These are phyloP conservation scores for Phytophthora parvispora DNA, from an alignment of 352 stramenopile species.

Conservation along the genomic window DNA sequence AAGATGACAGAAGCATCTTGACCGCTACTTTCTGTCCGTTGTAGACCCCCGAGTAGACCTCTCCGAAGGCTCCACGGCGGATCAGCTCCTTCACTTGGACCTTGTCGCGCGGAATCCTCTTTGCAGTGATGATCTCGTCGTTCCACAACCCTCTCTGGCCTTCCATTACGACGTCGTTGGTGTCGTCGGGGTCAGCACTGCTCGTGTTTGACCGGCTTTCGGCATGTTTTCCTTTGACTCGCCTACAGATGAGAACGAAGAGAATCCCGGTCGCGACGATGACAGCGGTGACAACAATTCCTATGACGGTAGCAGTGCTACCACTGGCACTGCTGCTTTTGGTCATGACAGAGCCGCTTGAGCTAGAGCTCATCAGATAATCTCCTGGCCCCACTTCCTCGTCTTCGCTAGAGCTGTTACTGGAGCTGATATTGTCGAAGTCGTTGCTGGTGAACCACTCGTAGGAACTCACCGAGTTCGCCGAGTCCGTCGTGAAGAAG, in stretches of 20 bases:
- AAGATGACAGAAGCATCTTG: constrained; percentile 32
- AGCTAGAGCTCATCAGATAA: not conserved
- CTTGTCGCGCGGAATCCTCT: constrained; percentile 39
- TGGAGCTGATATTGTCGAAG: not conserved
- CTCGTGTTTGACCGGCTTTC: not conserved
- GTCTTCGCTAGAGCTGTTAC: no score
- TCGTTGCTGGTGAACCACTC: constrained; percentile 17
- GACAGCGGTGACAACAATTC: not conserved
- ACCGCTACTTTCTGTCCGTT: constrained; percentile 43
- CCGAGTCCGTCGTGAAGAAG: constrained; percentile 4
- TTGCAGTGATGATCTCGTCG: constrained; percentile 21
- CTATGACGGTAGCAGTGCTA: not conserved
- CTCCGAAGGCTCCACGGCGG: constrained; percentile 42
- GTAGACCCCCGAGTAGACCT: constrained; percentile 42
- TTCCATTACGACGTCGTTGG: not conserved
- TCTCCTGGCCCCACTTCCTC: no score
- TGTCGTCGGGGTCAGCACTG: not conserved
- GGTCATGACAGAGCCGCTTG: not conserved
- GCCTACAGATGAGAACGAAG: not conserved
- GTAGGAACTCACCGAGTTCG: not conserved
- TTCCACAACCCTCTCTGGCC: constrained; percentile 11
- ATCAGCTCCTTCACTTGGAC: constrained; percentile 31
- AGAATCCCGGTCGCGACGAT: not conserved
- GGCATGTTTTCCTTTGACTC: not conserved
- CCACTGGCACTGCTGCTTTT: not conserved